These are phyloP conservation scores for Parasarocladium wereldwijsianum DNA, from an alignment of 2,329 filamentous ascomycete genomes.

Conservation along the genomic window DNA sequence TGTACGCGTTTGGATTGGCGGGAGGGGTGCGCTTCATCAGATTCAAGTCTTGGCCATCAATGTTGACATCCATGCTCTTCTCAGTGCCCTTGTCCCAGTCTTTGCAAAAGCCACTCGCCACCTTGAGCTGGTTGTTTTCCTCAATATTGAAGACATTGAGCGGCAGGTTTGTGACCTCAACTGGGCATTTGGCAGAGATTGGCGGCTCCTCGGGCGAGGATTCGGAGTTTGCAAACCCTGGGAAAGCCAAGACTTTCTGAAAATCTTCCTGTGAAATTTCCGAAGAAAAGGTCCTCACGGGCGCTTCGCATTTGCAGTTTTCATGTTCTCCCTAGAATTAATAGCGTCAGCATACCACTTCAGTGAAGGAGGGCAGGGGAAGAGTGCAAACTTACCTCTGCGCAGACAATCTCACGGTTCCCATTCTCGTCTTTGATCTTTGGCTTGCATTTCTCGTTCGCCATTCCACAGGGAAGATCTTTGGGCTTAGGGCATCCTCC, in stretches of 20 bases:
- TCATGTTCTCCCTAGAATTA: too few relatives aligned
- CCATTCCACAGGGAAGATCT: background rate
- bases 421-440: background rate
- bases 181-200: background rate
- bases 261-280: background rate
- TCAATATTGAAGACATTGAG: background rate
- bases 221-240: background rate
- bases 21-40: background rate
- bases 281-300: background rate
- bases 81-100: background rate
- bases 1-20: background rate
- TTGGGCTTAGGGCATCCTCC: background rate
- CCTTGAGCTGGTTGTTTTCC: background rate
- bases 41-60: background rate
- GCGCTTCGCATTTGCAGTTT: conserved; percentile 1
- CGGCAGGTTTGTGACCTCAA: background rate
- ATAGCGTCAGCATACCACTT: too few relatives aligned
- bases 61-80: background rate
- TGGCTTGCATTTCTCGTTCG: background rate
- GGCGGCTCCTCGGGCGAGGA: background rate
- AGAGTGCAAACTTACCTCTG: background rate
- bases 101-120: background rate
- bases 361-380: too few relatives aligned
- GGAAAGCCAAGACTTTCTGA: background rate
- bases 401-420: background rate